Percentiles rank a stretch among this genome's conserved stretches.
phyloP scores from a whole-genome alignment of 176 grass and related monocot genomes.

The Secale cereale region DNA sequence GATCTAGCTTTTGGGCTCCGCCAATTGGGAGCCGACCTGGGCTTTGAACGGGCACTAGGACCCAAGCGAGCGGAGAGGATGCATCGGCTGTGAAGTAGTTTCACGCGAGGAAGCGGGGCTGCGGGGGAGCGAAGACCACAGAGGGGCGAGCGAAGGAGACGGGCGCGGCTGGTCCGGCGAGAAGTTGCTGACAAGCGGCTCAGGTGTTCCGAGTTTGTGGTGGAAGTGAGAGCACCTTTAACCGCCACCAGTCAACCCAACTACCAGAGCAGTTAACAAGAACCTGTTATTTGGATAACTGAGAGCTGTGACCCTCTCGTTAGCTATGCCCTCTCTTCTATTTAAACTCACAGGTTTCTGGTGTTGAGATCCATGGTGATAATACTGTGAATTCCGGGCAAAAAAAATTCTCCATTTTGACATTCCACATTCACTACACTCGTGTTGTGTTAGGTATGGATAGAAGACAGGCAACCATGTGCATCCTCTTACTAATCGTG shows the following conservation, averaged over 20 bases:
- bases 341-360: not conserved
- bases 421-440: not conserved
- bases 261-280: not conserved
- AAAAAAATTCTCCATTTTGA: not conserved
- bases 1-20: no score
- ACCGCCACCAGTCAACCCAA: not conserved
- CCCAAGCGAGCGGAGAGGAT: not conserved
- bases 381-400: not conserved
- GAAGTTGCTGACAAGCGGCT: not conserved
- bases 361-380: not conserved
- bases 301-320: not conserved
- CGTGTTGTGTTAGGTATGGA: not conserved
- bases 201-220: not conserved
- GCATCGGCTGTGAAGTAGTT: no score
- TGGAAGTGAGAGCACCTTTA: not conserved
- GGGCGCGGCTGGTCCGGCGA: no score
- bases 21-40: no score
- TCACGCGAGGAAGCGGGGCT: not conserved
- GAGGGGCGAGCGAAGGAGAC: no score
- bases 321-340: not conserved
- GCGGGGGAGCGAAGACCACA: not conserved
- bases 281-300: not conserved
- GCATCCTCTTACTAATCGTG: not conserved
- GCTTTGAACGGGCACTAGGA: no score
- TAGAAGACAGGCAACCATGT: not conserved